These are phyloP conservation scores for Cryptococcus sp. DNA, from an alignment of 1,284 basidiomycete genomes.

Conservation along the genomic window DNA sequence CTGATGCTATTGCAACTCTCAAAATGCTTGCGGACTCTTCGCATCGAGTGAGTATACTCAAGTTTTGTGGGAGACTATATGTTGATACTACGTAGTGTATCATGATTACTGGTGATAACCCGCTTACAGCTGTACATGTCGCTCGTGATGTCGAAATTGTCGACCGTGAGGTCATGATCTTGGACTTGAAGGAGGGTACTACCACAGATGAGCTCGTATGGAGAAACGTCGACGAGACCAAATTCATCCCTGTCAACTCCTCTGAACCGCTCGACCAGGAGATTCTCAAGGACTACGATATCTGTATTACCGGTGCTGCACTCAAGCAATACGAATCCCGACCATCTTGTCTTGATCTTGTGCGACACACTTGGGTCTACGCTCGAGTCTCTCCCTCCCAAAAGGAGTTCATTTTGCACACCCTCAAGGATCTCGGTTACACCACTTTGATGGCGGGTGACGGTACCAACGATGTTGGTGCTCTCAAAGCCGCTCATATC, in stretches of 20 bases:
- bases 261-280: slow-evolving; percentile 66
- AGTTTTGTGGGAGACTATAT: neutral
- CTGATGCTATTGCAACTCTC: slow-evolving; percentile 80
- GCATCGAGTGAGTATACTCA: slow-evolving; percentile 66
- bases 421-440: slow-evolving; percentile 80
- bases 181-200: slow-evolving; percentile 80
- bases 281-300: slow-evolving; percentile 79
- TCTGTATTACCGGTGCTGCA: slow-evolving; percentile 88
- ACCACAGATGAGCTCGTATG: slow-evolving; percentile 73
- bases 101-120: slow-evolving; percentile 98
- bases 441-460: slow-evolving; percentile 93
- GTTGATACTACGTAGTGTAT: slow-evolving; percentile 60
- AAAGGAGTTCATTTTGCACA: slow-evolving; percentile 87
- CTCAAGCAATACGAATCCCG: slow-evolving; percentile 71
- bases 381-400: slow-evolving; percentile 92
- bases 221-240: slow-evolving; percentile 85
- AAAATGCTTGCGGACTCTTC: slow-evolving; percentile 92
- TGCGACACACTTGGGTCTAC: slow-evolving; percentile 93
- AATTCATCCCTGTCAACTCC: slow-evolving; percentile 76
- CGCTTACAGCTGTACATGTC: slow-evolving; percentile 88
- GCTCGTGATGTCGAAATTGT: slow-evolving; percentile 92
- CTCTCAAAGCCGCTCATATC: slow-evolving; percentile 91
- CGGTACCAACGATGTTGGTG: slow-evolving; percentile 94
- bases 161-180: slow-evolving; percentile 83
- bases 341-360: slow-evolving; percentile 64